phyloP scores from a whole-genome alignment of 371 early-diverging fungal species.

The Conidiobolus incongruus region DNA sequence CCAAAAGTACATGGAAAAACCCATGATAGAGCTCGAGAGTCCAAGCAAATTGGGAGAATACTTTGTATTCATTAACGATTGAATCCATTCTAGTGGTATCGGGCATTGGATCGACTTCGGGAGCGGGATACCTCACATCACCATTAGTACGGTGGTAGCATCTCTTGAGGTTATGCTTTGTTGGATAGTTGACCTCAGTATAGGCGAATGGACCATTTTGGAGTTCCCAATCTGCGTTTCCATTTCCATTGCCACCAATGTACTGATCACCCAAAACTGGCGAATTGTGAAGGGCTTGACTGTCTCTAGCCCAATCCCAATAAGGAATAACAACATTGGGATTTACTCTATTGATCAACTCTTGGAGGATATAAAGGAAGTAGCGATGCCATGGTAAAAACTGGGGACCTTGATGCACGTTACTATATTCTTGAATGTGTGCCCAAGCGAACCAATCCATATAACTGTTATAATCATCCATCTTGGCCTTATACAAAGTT shows the following conservation, averaged over 20 bases:
- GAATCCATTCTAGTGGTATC: too few species aligned
- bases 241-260: neutral
- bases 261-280: neutral
- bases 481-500: too few species aligned
- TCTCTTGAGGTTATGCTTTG: neutral
- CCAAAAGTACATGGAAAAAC: too few species aligned
- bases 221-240: neutral
- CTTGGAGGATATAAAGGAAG: neutral
- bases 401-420: constrained; percentile 6
- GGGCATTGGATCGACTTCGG: too few species aligned
- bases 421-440: neutral
- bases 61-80: too few species aligned
- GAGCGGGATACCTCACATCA: too few species aligned
- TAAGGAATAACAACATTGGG: constrained; percentile 2
- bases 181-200: neutral
- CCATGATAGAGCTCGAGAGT: too few species aligned
- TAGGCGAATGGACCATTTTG: neutral
- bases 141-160: too few species aligned
- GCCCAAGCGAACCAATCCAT: neutral
- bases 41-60: too few species aligned
- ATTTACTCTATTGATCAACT: neutral
- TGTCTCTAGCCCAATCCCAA: neutral
- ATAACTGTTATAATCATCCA: too few species aligned
- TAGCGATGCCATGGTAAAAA: constrained; percentile 20
- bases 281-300: neutral